Percentiles rank a stretch among this genome's conserved stretches.
Conservation (phyloP, 345 rosid species). For the Heritiera fomes region DNA sequence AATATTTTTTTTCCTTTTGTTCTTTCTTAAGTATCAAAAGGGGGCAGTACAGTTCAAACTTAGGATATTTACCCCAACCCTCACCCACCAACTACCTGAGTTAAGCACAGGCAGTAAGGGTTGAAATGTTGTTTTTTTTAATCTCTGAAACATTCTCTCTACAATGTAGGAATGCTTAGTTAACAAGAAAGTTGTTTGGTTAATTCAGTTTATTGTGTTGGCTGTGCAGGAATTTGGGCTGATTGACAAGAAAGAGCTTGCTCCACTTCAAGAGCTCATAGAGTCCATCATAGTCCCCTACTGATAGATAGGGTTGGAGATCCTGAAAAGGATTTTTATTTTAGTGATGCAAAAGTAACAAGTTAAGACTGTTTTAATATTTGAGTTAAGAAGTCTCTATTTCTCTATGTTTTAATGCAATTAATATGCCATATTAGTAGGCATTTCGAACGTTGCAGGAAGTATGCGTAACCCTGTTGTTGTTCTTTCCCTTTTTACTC, state of each 20-base stretch:
- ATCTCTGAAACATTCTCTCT: background rate
- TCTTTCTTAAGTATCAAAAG: background rate
- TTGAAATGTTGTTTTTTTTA: background rate
- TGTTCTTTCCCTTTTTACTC: too few species aligned
- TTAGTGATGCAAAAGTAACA: conserved; percentile 7
- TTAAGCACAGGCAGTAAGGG: background rate
- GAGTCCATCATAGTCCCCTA: conserved; percentile 86
- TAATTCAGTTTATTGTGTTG: conserved; percentile 7
- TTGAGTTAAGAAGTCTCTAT: background rate
- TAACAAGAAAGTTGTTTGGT: background rate
- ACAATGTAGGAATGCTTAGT: background rate
- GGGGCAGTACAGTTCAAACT: background rate
- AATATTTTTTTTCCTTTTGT: background rate
- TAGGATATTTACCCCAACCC: background rate
- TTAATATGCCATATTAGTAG: background rate
- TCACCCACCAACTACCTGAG: background rate
- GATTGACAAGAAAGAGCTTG: conserved; percentile 97
- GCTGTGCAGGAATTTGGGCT: conserved; percentile 82
- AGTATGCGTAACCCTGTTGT: too few species aligned
- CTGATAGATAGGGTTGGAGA: conserved; percentile 31
- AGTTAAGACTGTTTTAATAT: background rate
- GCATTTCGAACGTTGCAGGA: background rate
- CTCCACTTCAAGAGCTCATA: conserved; percentile 93
- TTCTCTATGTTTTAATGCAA: conserved; percentile 10
- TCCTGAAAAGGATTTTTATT: background rate